A percentile compares a stretch with the other conserved stretches of the same genome.
Evolutionary conservation across 441 rosid genomes (phyloP).

Genomic region (Pelargonium cotyledonis): DNA sequence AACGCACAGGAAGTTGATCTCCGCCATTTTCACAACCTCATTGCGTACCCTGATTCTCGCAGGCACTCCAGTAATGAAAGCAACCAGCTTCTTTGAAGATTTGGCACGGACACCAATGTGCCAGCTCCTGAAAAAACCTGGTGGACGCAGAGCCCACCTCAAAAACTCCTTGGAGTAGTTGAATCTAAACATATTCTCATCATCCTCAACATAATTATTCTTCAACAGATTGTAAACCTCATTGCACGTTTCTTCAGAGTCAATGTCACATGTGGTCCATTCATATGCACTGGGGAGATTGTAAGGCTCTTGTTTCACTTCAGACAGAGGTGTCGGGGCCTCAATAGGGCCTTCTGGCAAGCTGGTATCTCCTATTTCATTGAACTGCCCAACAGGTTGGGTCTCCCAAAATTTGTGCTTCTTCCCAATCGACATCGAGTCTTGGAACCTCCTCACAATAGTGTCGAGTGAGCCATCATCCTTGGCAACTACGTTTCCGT

Average conservation of each 20-base stretch:
- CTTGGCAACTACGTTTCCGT: slow-evolving; percentile 22
- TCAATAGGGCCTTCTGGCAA: slow-evolving; percentile 73
- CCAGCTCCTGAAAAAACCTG: slow-evolving; percentile 75
- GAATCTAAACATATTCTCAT: slow-evolving; percentile 94
- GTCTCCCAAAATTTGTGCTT: slow-evolving; percentile 91
- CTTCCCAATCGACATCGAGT: slow-evolving; percentile 43
- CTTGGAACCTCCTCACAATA: slow-evolving; percentile 56
- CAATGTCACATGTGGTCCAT: slow-evolving; percentile 83
- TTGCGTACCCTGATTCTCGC: slow-evolving; percentile 77
- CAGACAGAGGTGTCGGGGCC: slow-evolving; percentile 49
- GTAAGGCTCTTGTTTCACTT: slow-evolving; percentile 87
- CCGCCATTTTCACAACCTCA: slow-evolving; percentile 80
- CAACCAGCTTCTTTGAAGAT: slow-evolving; percentile 74
- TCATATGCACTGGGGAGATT: slow-evolving; percentile 72
- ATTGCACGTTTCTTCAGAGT: slow-evolving; percentile 49
- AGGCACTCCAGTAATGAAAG: slow-evolving; percentile 84
- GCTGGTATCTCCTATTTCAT: slow-evolving; percentile 49
- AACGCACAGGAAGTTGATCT: slow-evolving; percentile 91
- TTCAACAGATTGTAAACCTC: slow-evolving; percentile 63
- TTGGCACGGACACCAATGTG: slow-evolving; percentile 88
- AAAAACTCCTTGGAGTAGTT: slow-evolving; percentile 93
- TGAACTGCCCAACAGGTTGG: slow-evolving; percentile 83
- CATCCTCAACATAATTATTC: slow-evolving; percentile 64
- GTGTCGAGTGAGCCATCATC: slow-evolving; percentile 57
- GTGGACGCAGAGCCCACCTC: slow-evolving; percentile 83